Evolutionary conservation across 2,329 filamentous ascomycete genomes (phyloP).

Genomic region (Beauveria pseudobassiana): DNA sequence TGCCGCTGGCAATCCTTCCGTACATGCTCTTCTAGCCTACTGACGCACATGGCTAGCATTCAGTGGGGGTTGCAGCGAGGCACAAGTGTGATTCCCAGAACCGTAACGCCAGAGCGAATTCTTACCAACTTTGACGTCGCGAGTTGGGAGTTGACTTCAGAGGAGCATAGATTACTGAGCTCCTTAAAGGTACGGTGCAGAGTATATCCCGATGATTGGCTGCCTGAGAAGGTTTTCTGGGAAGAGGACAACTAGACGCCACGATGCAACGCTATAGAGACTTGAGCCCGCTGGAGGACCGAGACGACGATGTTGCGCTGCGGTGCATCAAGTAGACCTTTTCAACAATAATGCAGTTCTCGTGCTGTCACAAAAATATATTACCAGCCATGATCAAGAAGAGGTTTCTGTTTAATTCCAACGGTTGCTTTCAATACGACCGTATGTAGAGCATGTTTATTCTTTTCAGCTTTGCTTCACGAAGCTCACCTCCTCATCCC

Average conservation of each 20-base stretch:
- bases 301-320: no score
- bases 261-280: no score
- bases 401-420: no score
- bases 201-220: conserved; percentile 5
- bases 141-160: not conserved
- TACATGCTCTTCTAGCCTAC: not conserved
- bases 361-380: no score
- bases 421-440: no score
- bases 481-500: conserved; percentile 21
- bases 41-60: not conserved
- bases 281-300: no score
- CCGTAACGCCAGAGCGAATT: not conserved
- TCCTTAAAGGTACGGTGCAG: not conserved
- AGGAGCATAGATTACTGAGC: not conserved
- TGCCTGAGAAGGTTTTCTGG: not conserved
- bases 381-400: no score
- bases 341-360: no score
- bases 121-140: not conserved
- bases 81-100: conserved; percentile 4
- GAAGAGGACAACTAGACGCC: not conserved
- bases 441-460: no score
- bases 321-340: no score
- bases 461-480: no score
- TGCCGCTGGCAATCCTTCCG: not conserved
- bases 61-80: conserved; percentile 4